Evolutionary conservation across 805 yeast species (phyloP).

Genomic region (Starmerella potacharoeniae): DNA sequence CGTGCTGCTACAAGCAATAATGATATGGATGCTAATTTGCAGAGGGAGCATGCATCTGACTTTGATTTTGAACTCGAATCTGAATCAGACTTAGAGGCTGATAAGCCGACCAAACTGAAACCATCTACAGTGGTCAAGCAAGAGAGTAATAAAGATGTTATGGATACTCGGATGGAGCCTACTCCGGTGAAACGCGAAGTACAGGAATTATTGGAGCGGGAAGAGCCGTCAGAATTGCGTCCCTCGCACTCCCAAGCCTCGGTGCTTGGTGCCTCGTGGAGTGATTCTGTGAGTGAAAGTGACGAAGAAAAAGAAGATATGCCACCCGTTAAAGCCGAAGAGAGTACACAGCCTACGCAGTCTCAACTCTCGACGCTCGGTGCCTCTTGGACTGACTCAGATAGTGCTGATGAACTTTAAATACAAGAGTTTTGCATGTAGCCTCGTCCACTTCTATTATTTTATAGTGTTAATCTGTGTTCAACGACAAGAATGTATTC

Average conservation of each 20-base stretch:
- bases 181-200: too few species aligned
- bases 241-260: constrained; percentile 6
- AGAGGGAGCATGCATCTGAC: too few species aligned
- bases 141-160: too few species aligned
- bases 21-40: too few species aligned
- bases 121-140: too few species aligned
- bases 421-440: too few species aligned
- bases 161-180: too few species aligned
- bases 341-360: not conserved
- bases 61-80: too few species aligned
- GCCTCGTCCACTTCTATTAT: too few species aligned
- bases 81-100: too few species aligned
- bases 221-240: not conserved
- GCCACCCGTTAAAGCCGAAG: not conserved
- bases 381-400: not conserved
- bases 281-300: constrained; percentile 2
- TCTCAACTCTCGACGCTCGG: not conserved
- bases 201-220: not conserved
- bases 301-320: not conserved
- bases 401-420: not conserved
- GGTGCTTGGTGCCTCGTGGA: constrained; percentile 7
- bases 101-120: too few species aligned
- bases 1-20: too few species aligned
- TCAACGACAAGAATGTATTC: constrained; percentile 85
- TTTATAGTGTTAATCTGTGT: constrained; percentile 32